Percentiles rank a stretch among this genome's conserved stretches.
These are phyloP conservation scores for Coniochaeta prunicola DNA, from an alignment of 2,329 filamentous ascomycete genomes.

Conservation along the genomic window DNA sequence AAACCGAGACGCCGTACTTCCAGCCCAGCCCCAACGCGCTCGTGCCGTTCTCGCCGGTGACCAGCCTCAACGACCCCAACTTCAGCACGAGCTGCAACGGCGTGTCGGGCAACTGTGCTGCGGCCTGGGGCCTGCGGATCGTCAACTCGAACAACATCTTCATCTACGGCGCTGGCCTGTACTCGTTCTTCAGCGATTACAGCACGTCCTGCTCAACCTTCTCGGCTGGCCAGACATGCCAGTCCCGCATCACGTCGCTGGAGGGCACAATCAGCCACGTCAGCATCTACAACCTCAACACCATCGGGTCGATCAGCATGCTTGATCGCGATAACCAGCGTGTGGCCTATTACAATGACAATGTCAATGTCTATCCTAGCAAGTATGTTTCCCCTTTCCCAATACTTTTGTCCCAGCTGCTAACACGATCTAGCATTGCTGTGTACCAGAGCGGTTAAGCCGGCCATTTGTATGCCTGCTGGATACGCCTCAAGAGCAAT, in stretches of 20 bases:
- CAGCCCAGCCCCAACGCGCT: constrained; percentile 56
- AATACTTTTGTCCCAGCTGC: not conserved
- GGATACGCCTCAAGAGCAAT: not conserved
- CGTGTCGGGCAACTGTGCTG: constrained; percentile 31
- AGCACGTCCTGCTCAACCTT: constrained; percentile 39
- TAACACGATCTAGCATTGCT: constrained; percentile 21
- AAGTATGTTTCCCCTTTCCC: not conserved
- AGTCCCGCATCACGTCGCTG: constrained; percentile 33
- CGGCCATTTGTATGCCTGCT: not conserved
- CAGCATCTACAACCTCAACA: constrained; percentile 37
- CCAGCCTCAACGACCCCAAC: constrained; percentile 39
- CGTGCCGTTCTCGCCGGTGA: constrained; percentile 42
- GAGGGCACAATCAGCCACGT: constrained; percentile 20
- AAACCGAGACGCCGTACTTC: constrained; percentile 64
- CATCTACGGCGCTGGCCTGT: constrained; percentile 58
- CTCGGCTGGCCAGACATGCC: constrained; percentile 34
- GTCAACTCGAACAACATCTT: constrained; percentile 46
- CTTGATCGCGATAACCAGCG: constrained; percentile 25
- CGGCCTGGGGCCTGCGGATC: constrained; percentile 60
- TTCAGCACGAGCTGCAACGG: constrained; percentile 37
- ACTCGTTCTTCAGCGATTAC: constrained; percentile 64
- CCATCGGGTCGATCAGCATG: constrained; percentile 34
- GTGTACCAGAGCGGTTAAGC: constrained; percentile 20
- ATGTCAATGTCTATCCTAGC: constrained; percentile 19
- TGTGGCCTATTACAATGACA: constrained; percentile 27